A percentile compares a stretch with the other conserved stretches of the same genome.
These are phyloP conservation scores for Scolecobasidium constrictum DNA, from an alignment of 2,329 filamentous ascomycete genomes.

Conservation along the genomic window DNA sequence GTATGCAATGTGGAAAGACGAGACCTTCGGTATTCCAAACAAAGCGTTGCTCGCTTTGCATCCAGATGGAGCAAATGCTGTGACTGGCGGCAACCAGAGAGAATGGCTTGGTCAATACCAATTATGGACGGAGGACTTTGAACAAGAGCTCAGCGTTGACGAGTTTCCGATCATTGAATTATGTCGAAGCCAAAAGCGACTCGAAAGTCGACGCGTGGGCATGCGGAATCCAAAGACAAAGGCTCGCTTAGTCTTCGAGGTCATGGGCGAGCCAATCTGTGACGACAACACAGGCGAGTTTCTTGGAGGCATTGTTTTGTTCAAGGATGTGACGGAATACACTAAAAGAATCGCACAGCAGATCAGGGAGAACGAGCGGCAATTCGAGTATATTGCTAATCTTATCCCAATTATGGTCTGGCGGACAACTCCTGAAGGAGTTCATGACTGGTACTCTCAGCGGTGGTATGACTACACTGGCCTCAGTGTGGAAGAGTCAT, in stretches of 20 bases:
- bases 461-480: conserved; percentile 77
- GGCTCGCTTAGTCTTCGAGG: conserved; percentile 49
- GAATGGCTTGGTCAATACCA: conserved; percentile 50
- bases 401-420: conserved; percentile 51
- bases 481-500: conserved; percentile 48
- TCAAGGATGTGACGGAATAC: conserved; percentile 62
- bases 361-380: conserved; percentile 58
- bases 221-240: conserved; percentile 46
- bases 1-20: conserved; percentile 72
- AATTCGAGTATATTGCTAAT: conserved; percentile 68
- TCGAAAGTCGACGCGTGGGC: conserved; percentile 50
- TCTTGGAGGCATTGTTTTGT: conserved; percentile 59
- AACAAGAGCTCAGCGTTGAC: conserved; percentile 40
- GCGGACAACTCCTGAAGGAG: conserved; percentile 57
- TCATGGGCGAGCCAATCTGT: conserved; percentile 54
- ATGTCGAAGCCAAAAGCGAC: conserved; percentile 49
- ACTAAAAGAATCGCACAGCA: conserved; percentile 59
- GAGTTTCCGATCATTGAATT: conserved; percentile 60
- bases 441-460: conserved; percentile 62
- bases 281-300: conserved; percentile 61
- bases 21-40: conserved; percentile 63
- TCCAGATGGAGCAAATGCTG: conserved; percentile 23
- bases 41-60: conserved; percentile 42
- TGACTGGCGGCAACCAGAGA: conserved; percentile 22
- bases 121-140: conserved; percentile 58